phyloP scores from a whole-genome alignment of 2,329 filamentous ascomycete genomes.

The Penicillium sp. region DNA sequence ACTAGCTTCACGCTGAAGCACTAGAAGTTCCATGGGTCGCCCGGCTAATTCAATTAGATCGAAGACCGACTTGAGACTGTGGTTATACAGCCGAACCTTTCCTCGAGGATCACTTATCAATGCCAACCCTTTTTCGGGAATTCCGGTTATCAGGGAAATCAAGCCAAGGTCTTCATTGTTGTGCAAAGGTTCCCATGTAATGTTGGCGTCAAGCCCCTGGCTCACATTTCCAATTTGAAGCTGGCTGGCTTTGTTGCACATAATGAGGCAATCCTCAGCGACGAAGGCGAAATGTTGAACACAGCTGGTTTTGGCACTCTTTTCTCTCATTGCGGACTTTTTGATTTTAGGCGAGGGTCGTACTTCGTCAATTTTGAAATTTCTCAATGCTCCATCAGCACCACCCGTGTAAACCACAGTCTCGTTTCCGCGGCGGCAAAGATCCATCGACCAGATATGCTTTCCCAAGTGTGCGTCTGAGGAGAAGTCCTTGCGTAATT shows the following conservation, averaged over 20 bases:
- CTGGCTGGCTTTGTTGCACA: constrained; percentile 29
- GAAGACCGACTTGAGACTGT: constrained; percentile 29
- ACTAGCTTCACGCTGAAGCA: constrained; percentile 19
- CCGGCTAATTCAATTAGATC: constrained; percentile 26
- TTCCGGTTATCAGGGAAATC: constrained; percentile 31
- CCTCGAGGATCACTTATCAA: constrained; percentile 37
- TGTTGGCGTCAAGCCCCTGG: constrained; percentile 9
- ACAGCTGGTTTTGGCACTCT: constrained; percentile 13
- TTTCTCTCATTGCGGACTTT: background rate
- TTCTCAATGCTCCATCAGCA: constrained; percentile 69
- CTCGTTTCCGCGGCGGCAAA: constrained; percentile 30
- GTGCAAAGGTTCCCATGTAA: constrained; percentile 31
- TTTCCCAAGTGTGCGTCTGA: constrained; percentile 76
- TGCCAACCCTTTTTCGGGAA: constrained; percentile 32
- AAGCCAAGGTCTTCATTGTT: constrained; percentile 31
- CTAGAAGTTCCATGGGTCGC: constrained; percentile 31
- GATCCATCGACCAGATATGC: constrained; percentile 79
- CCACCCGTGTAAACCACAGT: constrained; percentile 70
- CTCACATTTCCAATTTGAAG: constrained; percentile 31
- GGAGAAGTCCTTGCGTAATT: constrained; percentile 49
- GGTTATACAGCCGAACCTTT: constrained; percentile 36
- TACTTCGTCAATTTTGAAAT: constrained; percentile 25
- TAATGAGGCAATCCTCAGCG: constrained; percentile 34
- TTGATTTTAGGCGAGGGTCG: background rate
- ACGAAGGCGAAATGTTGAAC: constrained; percentile 37